A percentile compares a stretch with the other conserved stretches of the same genome.
Evolutionary conservation across 208 protist genomes (phyloP).

Genomic region (Leishmania arabica): DNA sequence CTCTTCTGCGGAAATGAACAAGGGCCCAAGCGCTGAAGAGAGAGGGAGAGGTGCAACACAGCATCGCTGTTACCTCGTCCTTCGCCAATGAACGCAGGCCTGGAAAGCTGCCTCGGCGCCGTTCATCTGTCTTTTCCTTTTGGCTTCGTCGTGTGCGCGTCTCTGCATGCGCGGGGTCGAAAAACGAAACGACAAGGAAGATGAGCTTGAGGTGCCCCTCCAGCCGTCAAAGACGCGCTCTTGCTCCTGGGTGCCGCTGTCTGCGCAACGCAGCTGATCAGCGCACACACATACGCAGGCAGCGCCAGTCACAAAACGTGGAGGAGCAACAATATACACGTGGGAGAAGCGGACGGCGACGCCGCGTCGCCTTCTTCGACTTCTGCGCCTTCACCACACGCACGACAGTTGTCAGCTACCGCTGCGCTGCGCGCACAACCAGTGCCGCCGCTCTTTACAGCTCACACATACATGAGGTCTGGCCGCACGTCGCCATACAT

Average conservation of each 20-base stretch:
- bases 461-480: slow-evolving; percentile 53
- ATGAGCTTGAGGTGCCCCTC: background rate
- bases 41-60: background rate
- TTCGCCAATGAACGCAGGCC: background rate
- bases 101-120: background rate
- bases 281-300: background rate
- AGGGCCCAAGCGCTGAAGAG: background rate
- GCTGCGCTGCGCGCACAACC: background rate
- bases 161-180: background rate
- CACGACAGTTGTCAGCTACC: background rate
- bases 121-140: background rate
- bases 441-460: background rate
- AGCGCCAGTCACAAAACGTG: background rate
- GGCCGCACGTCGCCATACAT: slow-evolving; percentile 46
- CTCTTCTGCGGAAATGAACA: background rate
- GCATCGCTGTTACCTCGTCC: background rate
- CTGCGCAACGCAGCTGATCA: background rate
- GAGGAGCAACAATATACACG: background rate
- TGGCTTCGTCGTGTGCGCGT: background rate
- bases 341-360: slow-evolving; percentile 4
- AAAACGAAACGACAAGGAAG: background rate
- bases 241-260: background rate
- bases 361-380: background rate
- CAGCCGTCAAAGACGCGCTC: background rate
- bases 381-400: background rate